These are phyloP conservation scores for Metschnikowia aberdeeniae DNA, from an alignment of 805 yeast genomes.

Conservation along the genomic window DNA sequence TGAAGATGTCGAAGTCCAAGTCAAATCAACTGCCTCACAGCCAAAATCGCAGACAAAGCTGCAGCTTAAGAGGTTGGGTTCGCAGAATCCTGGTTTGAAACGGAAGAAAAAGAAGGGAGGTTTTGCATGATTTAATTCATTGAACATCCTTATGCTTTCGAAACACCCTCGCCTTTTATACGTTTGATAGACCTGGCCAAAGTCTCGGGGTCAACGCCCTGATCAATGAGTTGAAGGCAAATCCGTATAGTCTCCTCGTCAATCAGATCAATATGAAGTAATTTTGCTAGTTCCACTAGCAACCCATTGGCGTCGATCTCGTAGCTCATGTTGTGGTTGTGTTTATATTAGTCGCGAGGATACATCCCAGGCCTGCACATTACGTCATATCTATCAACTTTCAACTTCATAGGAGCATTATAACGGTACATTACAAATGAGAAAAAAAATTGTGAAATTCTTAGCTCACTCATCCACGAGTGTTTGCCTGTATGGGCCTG, in stretches of 20 bases:
- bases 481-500: too few species aligned
- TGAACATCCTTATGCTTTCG: background rate
- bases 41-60: constrained; percentile 1
- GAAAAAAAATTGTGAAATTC: too few species aligned
- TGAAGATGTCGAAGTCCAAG: background rate
- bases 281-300: constrained; percentile 21
- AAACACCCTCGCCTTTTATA: constrained; percentile 24
- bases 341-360: background rate
- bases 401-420: too few species aligned
- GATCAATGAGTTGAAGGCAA: constrained; percentile 31
- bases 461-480: too few species aligned
- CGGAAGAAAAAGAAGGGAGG: constrained; percentile 47
- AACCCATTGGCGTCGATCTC: constrained; percentile 4
- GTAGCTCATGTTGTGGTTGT: constrained; percentile 4
- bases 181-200: constrained; percentile 25
- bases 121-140: constrained; percentile 31
- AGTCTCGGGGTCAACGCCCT: constrained; percentile 30
- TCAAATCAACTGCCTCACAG: background rate
- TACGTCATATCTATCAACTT: too few species aligned
- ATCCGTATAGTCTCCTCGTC: constrained; percentile 29
- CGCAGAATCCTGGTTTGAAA: constrained; percentile 23
- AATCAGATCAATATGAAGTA: constrained; percentile 21
- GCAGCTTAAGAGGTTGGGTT: constrained; percentile 3
- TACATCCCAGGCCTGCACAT: too few species aligned
- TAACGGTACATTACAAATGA: too few species aligned